Evolutionary conservation across 2,329 filamentous ascomycete species (phyloP).

Genomic region (Dothistroma septosporum): DNA sequence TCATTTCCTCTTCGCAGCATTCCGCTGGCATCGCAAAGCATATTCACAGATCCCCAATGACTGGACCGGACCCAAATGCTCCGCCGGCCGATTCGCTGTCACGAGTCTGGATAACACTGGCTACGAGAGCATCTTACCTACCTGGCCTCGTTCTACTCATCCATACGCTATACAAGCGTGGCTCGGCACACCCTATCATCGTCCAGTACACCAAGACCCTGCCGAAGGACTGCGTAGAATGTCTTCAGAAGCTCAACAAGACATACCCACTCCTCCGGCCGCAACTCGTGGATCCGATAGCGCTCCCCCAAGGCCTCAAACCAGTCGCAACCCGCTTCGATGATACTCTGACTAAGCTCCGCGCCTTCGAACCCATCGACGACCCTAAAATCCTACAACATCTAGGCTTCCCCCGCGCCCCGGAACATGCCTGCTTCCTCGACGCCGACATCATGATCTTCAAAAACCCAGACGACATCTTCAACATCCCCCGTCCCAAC

Average conservation of each 20-base stretch:
- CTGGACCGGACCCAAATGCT: conserved; percentile 12
- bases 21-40: background rate
- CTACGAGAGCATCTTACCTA: conserved; percentile 51
- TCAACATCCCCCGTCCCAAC: conserved; percentile 38
- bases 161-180: conserved; percentile 46
- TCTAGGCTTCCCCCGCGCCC: conserved; percentile 2
- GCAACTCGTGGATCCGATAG: conserved; percentile 26
- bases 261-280: conserved; percentile 41
- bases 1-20: background rate
- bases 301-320: conserved; percentile 12
- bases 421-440: conserved; percentile 47
- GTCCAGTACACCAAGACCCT: conserved; percentile 49
- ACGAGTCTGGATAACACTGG: conserved; percentile 38
- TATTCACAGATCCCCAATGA: conserved; percentile 3
- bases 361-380: conserved; percentile 47
- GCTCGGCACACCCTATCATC: conserved; percentile 46
- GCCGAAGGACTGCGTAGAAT: conserved; percentile 41
- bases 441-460: conserved; percentile 52
- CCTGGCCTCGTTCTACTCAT: conserved; percentile 51
- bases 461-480: conserved; percentile 44
- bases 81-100: conserved; percentile 11
- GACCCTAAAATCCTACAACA: background rate
- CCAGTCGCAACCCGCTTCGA: conserved; percentile 50
- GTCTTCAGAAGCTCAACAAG: conserved; percentile 38
- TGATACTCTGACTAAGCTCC: conserved; percentile 54